Evolutionary conservation across 2,329 filamentous ascomycete species (phyloP), one percentile per base, ranked within the genome.

Genomic region (Colletotrichum neosansevieriae): DNA sequence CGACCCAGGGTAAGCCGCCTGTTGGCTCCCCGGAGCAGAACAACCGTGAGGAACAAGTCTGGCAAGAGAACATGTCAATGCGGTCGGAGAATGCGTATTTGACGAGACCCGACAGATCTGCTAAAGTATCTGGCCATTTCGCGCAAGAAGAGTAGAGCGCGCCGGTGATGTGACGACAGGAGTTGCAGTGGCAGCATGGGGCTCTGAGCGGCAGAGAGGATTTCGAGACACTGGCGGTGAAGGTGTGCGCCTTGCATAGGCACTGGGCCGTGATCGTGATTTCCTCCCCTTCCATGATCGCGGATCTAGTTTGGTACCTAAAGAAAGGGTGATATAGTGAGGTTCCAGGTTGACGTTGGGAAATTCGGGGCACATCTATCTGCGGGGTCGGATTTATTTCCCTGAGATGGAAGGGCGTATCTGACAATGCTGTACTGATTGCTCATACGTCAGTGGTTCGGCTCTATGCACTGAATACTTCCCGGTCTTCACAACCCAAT

Each of bases 141-240:
- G 74, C 59, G n/a, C 74, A 73, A 21, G 73, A 74, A 19, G 74
- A 77, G 74, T 83, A 82, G 21, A 85, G 74, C 5, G 74, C 79
- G 21, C 85, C 84, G 0, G 81, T 82, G 3, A 76, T 40, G 62
- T 81, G 83, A 1, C 84, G 80, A 72, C 85, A 87, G 3, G 84
- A 85, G 17, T 74, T 75, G 76, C 85, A 87, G 75, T 87, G 84
- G 71, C 85, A 87, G 63, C 75, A 76, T 6, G 74, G 73, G 0
- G 76, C 81, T 45, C 75, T 65, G 0, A 87, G 75, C 7, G 84
- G 84, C 2, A 86, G 77, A 0, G 73, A 70, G 1, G 79, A 76
- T 15, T 58, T 65, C 2, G 75, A 61, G 1, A 85, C 62, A 1
- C 70, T 24, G 1, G 79, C 62, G 6, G 72, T 78, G 76, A 84